Percentiles rank a stretch among this genome's conserved stretches.
These are phyloP conservation scores for Penicillium rolfsii DNA, from an alignment of 2,329 filamentous ascomycete species.

Conservation along the genomic window DNA sequence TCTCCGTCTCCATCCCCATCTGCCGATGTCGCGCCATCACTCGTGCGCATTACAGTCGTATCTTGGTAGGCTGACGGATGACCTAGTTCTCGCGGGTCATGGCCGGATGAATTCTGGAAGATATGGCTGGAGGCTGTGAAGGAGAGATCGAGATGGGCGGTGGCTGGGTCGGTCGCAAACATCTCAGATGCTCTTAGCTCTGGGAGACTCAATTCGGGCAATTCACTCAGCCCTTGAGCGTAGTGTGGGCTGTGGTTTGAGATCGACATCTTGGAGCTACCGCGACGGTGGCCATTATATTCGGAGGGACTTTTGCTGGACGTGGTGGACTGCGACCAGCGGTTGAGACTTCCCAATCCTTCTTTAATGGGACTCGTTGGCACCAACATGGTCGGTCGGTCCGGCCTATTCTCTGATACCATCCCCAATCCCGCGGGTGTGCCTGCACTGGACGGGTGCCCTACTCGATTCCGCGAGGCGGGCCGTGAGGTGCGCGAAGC, in stretches of 20 bases:
- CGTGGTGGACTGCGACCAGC: constrained; percentile 62
- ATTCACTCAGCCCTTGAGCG: constrained; percentile 13
- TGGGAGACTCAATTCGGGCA: constrained; percentile 26
- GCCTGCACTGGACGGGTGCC: constrained; percentile 19
- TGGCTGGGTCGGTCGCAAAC: constrained; percentile 20
- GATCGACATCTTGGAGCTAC: constrained; percentile 31
- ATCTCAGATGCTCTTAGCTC: constrained; percentile 26
- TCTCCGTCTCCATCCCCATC: constrained; percentile 34
- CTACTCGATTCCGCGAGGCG: constrained; percentile 25
- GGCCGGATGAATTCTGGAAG: constrained; percentile 19
- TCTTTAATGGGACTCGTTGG: constrained; percentile 42
- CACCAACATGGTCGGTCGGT: constrained; percentile 19
- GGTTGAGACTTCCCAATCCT: constrained; percentile 56
- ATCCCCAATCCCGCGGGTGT: constrained; percentile 25
- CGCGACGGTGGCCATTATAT: constrained; percentile 28
- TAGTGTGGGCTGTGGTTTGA: constrained; percentile 25
- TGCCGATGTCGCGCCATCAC: constrained; percentile 30
- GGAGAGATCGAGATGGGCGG: constrained; percentile 32
- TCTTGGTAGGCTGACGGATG: constrained; percentile 20
- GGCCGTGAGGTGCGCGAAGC: constrained; percentile 28
- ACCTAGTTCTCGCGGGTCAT: constrained; percentile 11
- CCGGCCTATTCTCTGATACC: constrained; percentile 23
- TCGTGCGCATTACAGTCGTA: constrained; percentile 26
- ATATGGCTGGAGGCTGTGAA: constrained; percentile 25
- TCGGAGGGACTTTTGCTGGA: constrained; percentile 48